Percentiles rank a stretch among this genome's conserved stretches.
Evolutionary conservation across 2,329 filamentous ascomycete species (phyloP).

Genomic region (Dactylellina sp.): DNA sequence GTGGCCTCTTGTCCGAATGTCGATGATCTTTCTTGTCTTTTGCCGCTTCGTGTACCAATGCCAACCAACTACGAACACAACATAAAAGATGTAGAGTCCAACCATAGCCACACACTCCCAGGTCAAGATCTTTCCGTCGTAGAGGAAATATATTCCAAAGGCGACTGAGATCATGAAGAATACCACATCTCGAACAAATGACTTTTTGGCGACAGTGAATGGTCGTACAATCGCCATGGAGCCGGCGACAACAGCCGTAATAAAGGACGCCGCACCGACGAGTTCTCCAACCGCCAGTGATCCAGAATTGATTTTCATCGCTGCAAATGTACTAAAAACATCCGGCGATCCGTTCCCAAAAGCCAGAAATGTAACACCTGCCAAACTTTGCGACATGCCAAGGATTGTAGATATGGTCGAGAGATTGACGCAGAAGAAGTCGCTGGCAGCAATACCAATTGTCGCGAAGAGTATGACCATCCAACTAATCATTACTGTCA

Average conservation of each 20-base stretch:
- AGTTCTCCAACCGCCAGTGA: conserved; percentile 95
- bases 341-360: conserved; percentile 98
- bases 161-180: conserved; percentile 90
- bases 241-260: conserved; percentile 93
- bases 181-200: conserved; percentile 88
- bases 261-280: conserved; percentile 94
- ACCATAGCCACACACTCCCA: conserved; percentile 96
- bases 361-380: conserved; percentile 94
- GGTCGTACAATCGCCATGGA: conserved; percentile 98
- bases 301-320: conserved; percentile 97
- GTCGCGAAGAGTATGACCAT: conserved; percentile 91
- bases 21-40: conserved; percentile 62
- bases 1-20: conserved; percentile 58
- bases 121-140: conserved; percentile 82
- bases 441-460: conserved; percentile 95
- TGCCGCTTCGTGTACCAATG: conserved; percentile 83
- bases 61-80: conserved; percentile 87
- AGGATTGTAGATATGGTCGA: conserved; percentile 90
- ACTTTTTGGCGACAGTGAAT: conserved; percentile 88
- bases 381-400: conserved; percentile 85
- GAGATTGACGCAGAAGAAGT: conserved; percentile 97
- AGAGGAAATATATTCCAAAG: conserved; percentile 88
- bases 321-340: conserved; percentile 98
- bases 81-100: conserved; percentile 88
- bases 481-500: conserved; percentile 82